phyloP scores from a whole-genome alignment of 192 early-diverging fungal species.

The Umbelopsis vinacea region DNA sequence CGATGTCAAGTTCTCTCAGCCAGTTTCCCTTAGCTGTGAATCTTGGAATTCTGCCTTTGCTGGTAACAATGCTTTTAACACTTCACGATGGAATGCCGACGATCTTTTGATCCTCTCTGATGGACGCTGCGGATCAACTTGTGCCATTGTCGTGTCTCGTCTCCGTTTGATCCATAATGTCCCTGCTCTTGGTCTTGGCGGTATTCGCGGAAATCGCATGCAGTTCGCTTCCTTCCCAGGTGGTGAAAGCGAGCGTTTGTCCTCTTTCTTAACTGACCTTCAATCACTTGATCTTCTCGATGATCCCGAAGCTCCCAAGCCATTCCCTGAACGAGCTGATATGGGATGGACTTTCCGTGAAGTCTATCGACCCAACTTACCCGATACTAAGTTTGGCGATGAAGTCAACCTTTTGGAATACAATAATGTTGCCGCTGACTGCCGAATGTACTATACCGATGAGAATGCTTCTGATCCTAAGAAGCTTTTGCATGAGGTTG shows the following conservation, averaged over 20 bases:
- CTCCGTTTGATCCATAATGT: slow-evolving; percentile 36
- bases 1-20: slow-evolving; percentile 33
- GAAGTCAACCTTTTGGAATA: slow-evolving; percentile 35
- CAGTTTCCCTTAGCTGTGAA: slow-evolving; percentile 33
- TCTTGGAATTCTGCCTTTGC: slow-evolving; percentile 28
- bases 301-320: slow-evolving; percentile 34
- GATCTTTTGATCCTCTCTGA: slow-evolving; percentile 41
- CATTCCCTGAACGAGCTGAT: slow-evolving; percentile 41
- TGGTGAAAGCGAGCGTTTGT: slow-evolving; percentile 43
- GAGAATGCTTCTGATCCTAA: slow-evolving; percentile 32
- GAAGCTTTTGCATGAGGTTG: slow-evolving; percentile 36
- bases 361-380: slow-evolving; percentile 27
- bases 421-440: slow-evolving; percentile 38
- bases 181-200: slow-evolving; percentile 37
- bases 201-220: slow-evolving; percentile 45
- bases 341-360: slow-evolving; percentile 47
- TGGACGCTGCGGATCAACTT: slow-evolving; percentile 43
- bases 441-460: slow-evolving; percentile 39
- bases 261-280: slow-evolving; percentile 35
- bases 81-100: slow-evolving; percentile 28
- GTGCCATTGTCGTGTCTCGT: slow-evolving; percentile 45
- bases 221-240: slow-evolving; percentile 47
- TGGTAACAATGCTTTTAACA: slow-evolving; percentile 21
- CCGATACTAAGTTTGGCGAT: slow-evolving; percentile 6
- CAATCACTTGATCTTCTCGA: slow-evolving; percentile 27